Conservation (phyloP, 768 basidiomycete species). For the Hypholoma fasciculare region DNA sequence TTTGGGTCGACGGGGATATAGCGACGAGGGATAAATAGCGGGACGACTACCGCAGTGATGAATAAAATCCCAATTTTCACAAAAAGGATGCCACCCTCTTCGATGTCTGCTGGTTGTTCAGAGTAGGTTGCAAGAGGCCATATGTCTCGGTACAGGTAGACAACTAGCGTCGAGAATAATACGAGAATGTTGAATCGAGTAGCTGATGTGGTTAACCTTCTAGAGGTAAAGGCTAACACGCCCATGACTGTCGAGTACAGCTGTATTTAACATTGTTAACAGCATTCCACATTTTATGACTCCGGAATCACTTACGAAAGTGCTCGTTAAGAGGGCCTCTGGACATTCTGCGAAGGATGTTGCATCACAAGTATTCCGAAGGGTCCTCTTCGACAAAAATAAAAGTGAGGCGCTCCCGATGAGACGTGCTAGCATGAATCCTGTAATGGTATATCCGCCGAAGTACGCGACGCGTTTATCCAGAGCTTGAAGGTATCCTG, state of each 20-base stretch:
- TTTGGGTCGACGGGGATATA: slow-evolving; percentile 53
- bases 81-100: slow-evolving; percentile 48
- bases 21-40: slow-evolving; percentile 48
- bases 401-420: background rate
- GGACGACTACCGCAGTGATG: slow-evolving; percentile 36
- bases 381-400: background rate
- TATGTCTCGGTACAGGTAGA: slow-evolving; percentile 54
- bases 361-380: background rate
- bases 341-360: background rate
- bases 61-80: slow-evolving; percentile 41
- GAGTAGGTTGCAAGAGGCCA: slow-evolving; percentile 54
- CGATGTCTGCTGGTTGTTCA: slow-evolving; percentile 39
- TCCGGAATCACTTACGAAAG: background rate
- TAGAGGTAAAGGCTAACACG: background rate
- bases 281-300: background rate
- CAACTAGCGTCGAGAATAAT: slow-evolving; percentile 29
- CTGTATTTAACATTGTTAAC: background rate
- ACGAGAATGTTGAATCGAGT: slow-evolving; percentile 9
- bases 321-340: background rate
- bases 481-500: background rate
- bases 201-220: background rate
- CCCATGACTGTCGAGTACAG: background rate
- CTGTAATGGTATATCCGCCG: background rate
- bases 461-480: background rate
- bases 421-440: background rate